phyloP scores from a whole-genome alignment of 1,139 yeast genomes.

The Kurtzmaniella natalensis region DNA sequence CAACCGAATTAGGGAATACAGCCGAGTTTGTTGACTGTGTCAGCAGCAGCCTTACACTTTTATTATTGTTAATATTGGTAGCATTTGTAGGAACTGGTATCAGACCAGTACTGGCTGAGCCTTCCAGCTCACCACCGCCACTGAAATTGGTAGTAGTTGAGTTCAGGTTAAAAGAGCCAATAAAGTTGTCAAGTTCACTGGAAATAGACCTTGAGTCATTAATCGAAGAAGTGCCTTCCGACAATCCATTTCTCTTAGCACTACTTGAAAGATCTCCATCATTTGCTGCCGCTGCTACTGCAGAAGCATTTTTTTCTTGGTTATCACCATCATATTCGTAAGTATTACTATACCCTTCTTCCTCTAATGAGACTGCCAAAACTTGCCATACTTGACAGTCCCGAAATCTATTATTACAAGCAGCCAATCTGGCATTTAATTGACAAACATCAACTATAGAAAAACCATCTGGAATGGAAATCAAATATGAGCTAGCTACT shows the following conservation, averaged over 20 bases:
- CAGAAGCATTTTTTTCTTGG: constrained; percentile 2
- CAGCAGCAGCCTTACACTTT: constrained; percentile 3
- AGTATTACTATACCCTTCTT: constrained; percentile 23
- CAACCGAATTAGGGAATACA: constrained; percentile 1
- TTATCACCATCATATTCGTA: neutral
- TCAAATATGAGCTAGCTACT: constrained; percentile 39
- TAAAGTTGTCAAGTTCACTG: constrained; percentile 40
- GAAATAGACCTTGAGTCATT: constrained; percentile 28
- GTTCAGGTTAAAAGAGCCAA: constrained; percentile 42
- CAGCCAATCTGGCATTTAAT: constrained; percentile 58
- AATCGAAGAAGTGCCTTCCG: neutral
- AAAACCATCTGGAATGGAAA: constrained; percentile 46
- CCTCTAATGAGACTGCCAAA: constrained; percentile 51
- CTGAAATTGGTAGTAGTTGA: constrained; percentile 41
- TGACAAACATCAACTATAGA: constrained; percentile 51
- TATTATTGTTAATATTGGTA: constrained; percentile 3
- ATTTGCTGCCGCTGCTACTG: constrained; percentile 2
- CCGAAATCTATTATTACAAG: constrained; percentile 45
- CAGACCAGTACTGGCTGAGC: constrained; percentile 2
- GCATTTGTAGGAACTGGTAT: neutral
- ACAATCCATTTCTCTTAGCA: constrained; percentile 7
- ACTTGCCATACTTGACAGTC: constrained; percentile 71
- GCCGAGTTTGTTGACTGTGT: constrained; percentile 5
- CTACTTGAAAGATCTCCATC: constrained; percentile 1
- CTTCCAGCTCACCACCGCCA: constrained; percentile 11